Conservation (phyloP, 306 rosid genomes). For the Inga oerstediana region DNA sequence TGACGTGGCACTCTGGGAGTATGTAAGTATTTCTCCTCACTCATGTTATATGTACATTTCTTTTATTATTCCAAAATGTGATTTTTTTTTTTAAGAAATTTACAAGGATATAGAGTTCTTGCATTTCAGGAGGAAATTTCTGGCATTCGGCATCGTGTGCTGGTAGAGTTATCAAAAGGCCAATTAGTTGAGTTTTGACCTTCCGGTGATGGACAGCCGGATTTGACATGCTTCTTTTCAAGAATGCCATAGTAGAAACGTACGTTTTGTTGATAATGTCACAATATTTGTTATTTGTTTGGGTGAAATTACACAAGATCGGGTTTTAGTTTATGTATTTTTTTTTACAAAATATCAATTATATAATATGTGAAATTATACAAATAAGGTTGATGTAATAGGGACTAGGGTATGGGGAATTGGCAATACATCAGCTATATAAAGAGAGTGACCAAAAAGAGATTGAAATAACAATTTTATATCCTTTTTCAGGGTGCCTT, state of each 20-base stretch:
- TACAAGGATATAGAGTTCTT: background rate
- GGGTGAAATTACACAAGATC: no score
- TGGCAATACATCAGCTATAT: no score
- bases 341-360: no score
- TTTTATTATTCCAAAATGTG: background rate
- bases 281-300: background rate
- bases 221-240: background rate
- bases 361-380: no score
- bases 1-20: no score
- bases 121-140: conserved; percentile 17
- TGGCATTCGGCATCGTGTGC: conserved; percentile 10
- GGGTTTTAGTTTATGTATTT: background rate
- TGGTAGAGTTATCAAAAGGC: conserved; percentile 18
- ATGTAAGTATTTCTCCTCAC: background rate
- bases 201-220: background rate
- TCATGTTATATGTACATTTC: background rate
- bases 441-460: no score
- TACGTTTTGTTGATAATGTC: background rate
- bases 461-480: no score
- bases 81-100: background rate
- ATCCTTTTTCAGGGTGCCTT: no score
- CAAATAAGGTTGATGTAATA: no score
- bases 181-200: background rate
- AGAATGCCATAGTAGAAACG: background rate
- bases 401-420: no score